Conservation (phyloP, 441 rosid genomes). For the Adansonia rubrostipa region DNA sequence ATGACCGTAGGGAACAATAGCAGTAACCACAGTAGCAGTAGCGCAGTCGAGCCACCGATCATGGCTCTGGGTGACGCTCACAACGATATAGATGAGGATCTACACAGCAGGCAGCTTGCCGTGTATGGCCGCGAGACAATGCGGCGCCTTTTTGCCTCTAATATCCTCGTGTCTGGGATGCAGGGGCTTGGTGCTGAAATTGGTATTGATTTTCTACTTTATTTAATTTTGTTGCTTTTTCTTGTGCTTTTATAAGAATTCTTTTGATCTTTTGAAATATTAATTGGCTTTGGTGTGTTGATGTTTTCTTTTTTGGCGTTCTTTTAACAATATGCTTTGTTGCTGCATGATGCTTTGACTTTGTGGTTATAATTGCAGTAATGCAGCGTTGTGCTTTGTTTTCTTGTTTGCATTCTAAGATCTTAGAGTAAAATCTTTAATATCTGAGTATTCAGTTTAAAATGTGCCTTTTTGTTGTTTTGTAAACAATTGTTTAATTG, state of each 20-base stretch:
- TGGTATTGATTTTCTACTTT: constrained; percentile 45
- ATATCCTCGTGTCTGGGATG: constrained; percentile 83
- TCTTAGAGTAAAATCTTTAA: too few relatives aligned
- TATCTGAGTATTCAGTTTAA: background rate
- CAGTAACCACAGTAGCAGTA: constrained; percentile 25
- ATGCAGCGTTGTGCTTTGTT: background rate
- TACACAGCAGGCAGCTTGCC: constrained; percentile 96
- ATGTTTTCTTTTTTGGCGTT: background rate
- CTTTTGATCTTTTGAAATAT: background rate
- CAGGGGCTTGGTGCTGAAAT: constrained; percentile 96
- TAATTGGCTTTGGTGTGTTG: constrained; percentile 8
- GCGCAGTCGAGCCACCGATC: constrained; percentile 30
- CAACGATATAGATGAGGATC: constrained; percentile 86
- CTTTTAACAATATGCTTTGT: background rate
- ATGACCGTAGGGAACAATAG: constrained; percentile 21
- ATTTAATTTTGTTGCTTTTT: background rate
- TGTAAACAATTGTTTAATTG: background rate
- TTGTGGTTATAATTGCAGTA: background rate
- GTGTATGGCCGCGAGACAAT: constrained; percentile 97
- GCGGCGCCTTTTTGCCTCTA: constrained; percentile 85
- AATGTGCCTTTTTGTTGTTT: background rate
- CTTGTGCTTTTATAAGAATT: background rate
- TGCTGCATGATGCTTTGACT: background rate
- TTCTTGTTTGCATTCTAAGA: background rate
- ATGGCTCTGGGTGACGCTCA: constrained; percentile 60